A percentile compares a stretch with the other conserved stretches of the same genome.
Evolutionary conservation across 192 early-diverging fungal species (phyloP).

Genomic region (Umbelopsis sp.): DNA sequence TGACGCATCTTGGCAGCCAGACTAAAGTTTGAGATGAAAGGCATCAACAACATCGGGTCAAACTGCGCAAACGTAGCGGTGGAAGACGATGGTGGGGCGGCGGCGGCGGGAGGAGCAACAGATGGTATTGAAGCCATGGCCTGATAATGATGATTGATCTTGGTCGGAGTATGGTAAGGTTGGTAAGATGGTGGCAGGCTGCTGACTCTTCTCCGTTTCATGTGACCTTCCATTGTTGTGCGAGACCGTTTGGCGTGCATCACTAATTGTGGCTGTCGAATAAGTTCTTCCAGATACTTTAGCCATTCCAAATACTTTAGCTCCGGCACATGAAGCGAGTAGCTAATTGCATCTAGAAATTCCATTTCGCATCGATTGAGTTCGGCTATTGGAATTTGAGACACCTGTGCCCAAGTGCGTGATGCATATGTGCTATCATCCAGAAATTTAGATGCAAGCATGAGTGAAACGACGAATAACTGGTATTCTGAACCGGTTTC

Average conservation of each 20-base stretch:
- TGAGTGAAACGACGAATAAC: constrained; percentile 82
- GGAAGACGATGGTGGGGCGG: neutral
- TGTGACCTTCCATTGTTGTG: constrained; percentile 24
- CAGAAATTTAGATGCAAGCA: constrained; percentile 84
- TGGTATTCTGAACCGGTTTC: constrained; percentile 81
- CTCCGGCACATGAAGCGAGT: constrained; percentile 69
- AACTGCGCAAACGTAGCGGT: constrained; percentile 4
- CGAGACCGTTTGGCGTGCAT: constrained; percentile 22
- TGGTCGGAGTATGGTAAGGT: constrained; percentile 2
- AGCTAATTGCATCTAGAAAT: constrained; percentile 77
- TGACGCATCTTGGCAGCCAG: constrained; percentile 18
- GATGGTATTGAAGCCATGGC: neutral
- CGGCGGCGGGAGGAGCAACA: neutral
- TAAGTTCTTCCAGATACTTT: constrained; percentile 17
- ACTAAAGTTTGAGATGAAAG: constrained; percentile 18
- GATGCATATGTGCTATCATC: constrained; percentile 88
- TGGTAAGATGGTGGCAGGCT: neutral
- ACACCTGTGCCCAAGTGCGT: constrained; percentile 79
- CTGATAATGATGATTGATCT: neutral
- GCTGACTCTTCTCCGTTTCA: constrained; percentile 21
- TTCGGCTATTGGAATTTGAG: constrained; percentile 75
- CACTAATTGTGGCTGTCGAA: constrained; percentile 22
- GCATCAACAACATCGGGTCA: constrained; percentile 13
- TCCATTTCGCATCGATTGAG: constrained; percentile 90
- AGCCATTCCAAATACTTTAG: constrained; percentile 74